Evolutionary conservation across 352 stramenopile genomes (phyloP).

Genomic region (Blastocystis sp.): DNA sequence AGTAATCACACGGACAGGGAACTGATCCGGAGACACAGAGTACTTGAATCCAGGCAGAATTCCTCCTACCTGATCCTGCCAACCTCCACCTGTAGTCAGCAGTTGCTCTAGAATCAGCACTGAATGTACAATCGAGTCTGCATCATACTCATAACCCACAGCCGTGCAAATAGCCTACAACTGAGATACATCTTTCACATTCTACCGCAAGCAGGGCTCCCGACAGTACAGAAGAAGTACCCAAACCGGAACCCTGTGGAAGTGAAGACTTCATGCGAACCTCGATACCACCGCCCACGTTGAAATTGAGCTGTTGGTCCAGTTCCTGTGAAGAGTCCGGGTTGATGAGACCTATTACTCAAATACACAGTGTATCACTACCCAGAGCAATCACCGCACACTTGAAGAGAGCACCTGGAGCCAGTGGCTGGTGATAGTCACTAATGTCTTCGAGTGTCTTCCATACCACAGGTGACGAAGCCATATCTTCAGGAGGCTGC

Average conservation of each 20-base stretch:
- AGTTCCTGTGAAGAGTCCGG: slow-evolving; percentile 31
- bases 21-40: slow-evolving; percentile 22
- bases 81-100: slow-evolving; percentile 72
- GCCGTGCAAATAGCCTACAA: slow-evolving; percentile 57
- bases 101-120: slow-evolving; percentile 71
- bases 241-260: slow-evolving; percentile 71
- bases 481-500: slow-evolving; percentile 52
- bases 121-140: slow-evolving; percentile 66
- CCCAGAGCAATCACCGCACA: slow-evolving; percentile 44
- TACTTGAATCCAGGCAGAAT: slow-evolving; percentile 61
- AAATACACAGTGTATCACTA: neutral
- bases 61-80: slow-evolving; percentile 70
- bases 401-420: slow-evolving; percentile 62
- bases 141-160: slow-evolving; percentile 63
- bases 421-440: slow-evolving; percentile 63
- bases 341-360: slow-evolving; percentile 48
- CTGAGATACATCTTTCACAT: neutral
- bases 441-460: slow-evolving; percentile 25
- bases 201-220: slow-evolving; percentile 67
- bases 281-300: slow-evolving; percentile 68
- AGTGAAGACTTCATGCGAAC: slow-evolving; percentile 69
- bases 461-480: slow-evolving; percentile 54
- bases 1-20: slow-evolving; percentile 56
- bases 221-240: slow-evolving; percentile 71
- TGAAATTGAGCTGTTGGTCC: slow-evolving; percentile 60